Evolutionary conservation across 768 basidiomycete genomes (phyloP).

Genomic region (Lanmaoa pseudosensibilis): DNA sequence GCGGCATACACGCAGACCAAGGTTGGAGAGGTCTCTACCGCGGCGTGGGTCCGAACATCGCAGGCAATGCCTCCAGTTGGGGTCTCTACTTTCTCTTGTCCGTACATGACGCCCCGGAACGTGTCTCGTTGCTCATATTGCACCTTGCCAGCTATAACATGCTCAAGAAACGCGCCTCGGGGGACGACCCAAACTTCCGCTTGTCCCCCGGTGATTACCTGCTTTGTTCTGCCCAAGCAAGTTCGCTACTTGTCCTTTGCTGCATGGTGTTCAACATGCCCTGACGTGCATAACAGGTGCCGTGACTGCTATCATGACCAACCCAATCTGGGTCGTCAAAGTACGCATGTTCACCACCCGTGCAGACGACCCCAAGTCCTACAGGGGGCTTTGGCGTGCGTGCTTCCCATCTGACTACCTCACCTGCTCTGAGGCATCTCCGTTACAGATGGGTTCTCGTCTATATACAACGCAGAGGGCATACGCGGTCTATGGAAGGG

Average conservation of each 20-base stretch:
- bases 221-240: conserved; percentile 91
- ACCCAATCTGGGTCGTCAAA: conserved; percentile 97
- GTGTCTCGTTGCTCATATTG: conserved; percentile 3
- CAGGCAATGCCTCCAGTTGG: conserved; percentile 96
- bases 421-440: background rate
- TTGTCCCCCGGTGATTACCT: conserved; percentile 81
- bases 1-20: conserved; percentile 67
- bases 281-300: conserved; percentile 59
- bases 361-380: conserved; percentile 64
- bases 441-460: conserved; percentile 63
- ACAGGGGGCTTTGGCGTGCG: conserved; percentile 75
- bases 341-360: conserved; percentile 93
- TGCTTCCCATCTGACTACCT: background rate
- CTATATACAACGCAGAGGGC: conserved; percentile 75
- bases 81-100: conserved; percentile 98
- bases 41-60: conserved; percentile 86
- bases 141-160: conserved; percentile 74
- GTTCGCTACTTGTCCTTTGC: conserved; percentile 55
- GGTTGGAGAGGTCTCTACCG: conserved; percentile 89
- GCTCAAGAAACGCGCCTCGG: conserved; percentile 79
- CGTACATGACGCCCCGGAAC: conserved; percentile 10
- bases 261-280: conserved; percentile 5
- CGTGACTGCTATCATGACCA: conserved; percentile 89
- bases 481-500: conserved; percentile 81
- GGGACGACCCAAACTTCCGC: conserved; percentile 60